A percentile compares a stretch with the other conserved stretches of the same genome.
Evolutionary conservation across 176 grass and related monocot species (phyloP).

Genomic region (Aechmea fasciata): DNA sequence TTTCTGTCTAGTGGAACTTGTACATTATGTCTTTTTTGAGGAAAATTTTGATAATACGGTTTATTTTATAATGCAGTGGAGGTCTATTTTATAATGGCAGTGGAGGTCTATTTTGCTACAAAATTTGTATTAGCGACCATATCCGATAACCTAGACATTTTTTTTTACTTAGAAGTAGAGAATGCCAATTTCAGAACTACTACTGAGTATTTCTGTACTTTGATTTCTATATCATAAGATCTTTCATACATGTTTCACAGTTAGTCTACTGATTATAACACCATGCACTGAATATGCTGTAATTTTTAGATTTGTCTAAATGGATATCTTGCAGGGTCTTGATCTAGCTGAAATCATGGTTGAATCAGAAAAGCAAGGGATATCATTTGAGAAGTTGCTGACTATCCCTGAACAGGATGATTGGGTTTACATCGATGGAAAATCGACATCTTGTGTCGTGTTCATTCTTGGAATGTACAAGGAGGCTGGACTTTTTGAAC

Average conservation of each 20-base stretch:
- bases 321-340: slow-evolving; percentile 57
- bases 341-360: slow-evolving; percentile 85
- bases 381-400: slow-evolving; percentile 80
- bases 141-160: too few relatives aligned
- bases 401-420: slow-evolving; percentile 74
- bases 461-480: slow-evolving; percentile 96
- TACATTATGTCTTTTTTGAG: too few relatives aligned
- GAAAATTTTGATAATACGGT: too few relatives aligned
- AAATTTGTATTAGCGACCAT: too few relatives aligned
- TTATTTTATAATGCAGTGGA: too few relatives aligned
- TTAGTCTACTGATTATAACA: background rate
- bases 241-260: background rate
- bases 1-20: too few relatives aligned
- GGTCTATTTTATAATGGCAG: too few relatives aligned
- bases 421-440: slow-evolving; percentile 82
- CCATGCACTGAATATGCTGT: slow-evolving; percentile 1
- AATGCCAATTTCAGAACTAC: background rate
- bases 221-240: background rate
- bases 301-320: slow-evolving; percentile 9
- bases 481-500: slow-evolving; percentile 74
- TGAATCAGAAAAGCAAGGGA: slow-evolving; percentile 74
- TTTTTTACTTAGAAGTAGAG: background rate
- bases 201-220: background rate
- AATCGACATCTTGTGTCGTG: slow-evolving; percentile 81
- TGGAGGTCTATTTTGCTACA: too few relatives aligned